These are phyloP conservation scores for Globisporangium splendens DNA, from an alignment of 352 stramenopile genomes.

Conservation along the genomic window DNA sequence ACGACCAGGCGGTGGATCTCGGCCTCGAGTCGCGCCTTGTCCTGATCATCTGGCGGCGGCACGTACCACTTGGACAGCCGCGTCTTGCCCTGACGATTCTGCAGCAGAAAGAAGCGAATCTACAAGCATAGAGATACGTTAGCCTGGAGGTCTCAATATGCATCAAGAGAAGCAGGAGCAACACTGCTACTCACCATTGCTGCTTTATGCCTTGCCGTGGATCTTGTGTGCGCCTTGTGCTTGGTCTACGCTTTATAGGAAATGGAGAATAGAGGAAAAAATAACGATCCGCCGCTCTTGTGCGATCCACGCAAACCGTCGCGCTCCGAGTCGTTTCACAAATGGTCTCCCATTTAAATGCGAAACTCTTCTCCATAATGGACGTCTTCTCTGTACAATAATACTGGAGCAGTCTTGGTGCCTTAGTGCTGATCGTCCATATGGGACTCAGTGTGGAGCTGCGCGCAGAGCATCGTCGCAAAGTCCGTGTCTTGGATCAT, in stretches of 20 bases:
- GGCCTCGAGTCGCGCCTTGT: conserved; percentile 81
- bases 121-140: conserved; percentile 9
- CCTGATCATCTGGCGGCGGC: conserved; percentile 75
- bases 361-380: too few relatives aligned
- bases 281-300: too few relatives aligned
- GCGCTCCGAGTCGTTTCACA: too few relatives aligned
- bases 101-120: conserved; percentile 98
- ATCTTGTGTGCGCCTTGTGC: too few relatives aligned
- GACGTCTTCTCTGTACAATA: too few relatives aligned
- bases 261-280: too few relatives aligned
- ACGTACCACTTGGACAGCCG: conserved; percentile 98
- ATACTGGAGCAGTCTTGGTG: neutral
- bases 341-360: too few relatives aligned
- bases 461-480: conserved; percentile 58
- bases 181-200: neutral
- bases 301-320: too few relatives aligned
- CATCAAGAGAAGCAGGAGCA: neutral
- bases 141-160: neutral
- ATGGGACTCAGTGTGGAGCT: conserved; percentile 1
- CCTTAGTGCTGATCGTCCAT: neutral
- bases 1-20: conserved; percentile 92
- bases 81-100: conserved; percentile 99
- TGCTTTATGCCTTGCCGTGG: too few relatives aligned
- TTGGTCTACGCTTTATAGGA: too few relatives aligned
- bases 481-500: conserved; percentile 55